Base-by-base conservation (phyloP, 495 filamentous ascomycete genomes). In the Neurospora tetraspora region DNA sequence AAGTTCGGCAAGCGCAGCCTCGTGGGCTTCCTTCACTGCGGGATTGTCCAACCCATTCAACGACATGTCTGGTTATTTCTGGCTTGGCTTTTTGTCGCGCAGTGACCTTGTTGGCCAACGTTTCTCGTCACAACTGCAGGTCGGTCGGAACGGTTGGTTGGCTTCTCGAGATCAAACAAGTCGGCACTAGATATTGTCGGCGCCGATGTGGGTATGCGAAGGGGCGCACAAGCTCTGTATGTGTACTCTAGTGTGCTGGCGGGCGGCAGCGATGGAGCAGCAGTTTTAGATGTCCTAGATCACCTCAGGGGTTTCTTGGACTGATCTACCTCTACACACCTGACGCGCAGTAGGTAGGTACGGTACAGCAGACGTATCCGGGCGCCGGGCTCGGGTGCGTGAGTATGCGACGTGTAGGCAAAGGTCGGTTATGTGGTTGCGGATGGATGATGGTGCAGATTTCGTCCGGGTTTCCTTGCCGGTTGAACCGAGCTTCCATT, bases 1-100 rank as follows among this genome's bases (percentile, higher is more conserved):
- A 45, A 92, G 90, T 79, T 99, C 96, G 43, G 86, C 86, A 73
- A 91, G 84, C 68, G 94, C 91, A 75, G 86, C 83, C 76, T 94
- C 92, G 84, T 97, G 91, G 75, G 94, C 94, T 81, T 95, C 94
- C 81, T 89, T 86, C 78, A 99, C 86, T 75, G 87, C 86, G 76
- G 88, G 85, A 85, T 89, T 87, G 84, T 98, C 96, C 85, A 99
- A 86, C 75, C 96, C 96, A 91, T 98, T 97, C 83, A 99, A 87
- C 86, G 96, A 98, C 96, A 99, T 99, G 71, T 76, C 82, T 73
- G 74, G 47, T 36, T 74, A 71, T 38, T 37, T 69, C 45, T 45
- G 53, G 53, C 53, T 65, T 65, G 53, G 14, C 27, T 27, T 23
- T 65, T 34, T 34, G 53, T 65, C 27, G 53, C 27, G 53, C 53